Base-by-base conservation (phyloP, 2,329 filamentous ascomycete genomes). In the Diaporthe velutina region DNA sequence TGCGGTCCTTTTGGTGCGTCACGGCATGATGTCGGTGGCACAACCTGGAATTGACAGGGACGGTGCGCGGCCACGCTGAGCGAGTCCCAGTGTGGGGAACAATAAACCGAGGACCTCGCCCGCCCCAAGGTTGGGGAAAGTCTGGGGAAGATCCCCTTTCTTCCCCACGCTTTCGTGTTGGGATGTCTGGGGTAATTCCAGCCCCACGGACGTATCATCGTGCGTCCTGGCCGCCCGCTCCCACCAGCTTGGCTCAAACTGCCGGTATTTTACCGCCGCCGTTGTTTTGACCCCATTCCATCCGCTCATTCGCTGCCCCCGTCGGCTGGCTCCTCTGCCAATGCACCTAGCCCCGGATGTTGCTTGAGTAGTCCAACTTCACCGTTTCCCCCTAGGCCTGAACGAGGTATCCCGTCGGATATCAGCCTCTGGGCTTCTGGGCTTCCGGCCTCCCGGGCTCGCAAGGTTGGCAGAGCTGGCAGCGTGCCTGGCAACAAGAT, bases 11-110 rank as follows among this genome's bases (percentile, higher is more conserved):
- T 15, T 61, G 58, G 35, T 30, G 58, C 22, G 38, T 19, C 61
- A 50, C 61, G 61, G 61, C 61, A 67, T 67, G 61, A 67, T 67
- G 61, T 67, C 61, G 61, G 61, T 67, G 42, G 61, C 61, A 67
- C 45, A 50, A 67, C 61, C 61, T 52, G 61, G 45, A 17, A 42
- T 52, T 38, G 61, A 50, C 61, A 67, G 61, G 61, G 61, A 67
- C 61, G 25, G n/a, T n/a, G 12, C 12, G 60, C 42, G 60, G 60
- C 42, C 60, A 66, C 10, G 7, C 40, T 61, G 10, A 42, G 58
- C 13, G 58, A 28, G 58, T 30, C 50, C 50, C 12, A 22, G 42
- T 67, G 61, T 67, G 61, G 61, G 61, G 61, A 67, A 33, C 12
- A 17, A 54, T 30, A 15, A 54, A 54, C 52, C 52, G 52, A 30